Evolutionary conservation across 2,329 filamentous ascomycete genomes (phyloP), one percentile per base, ranked within the genome.

Genomic region (Ilyonectria sp.): DNA sequence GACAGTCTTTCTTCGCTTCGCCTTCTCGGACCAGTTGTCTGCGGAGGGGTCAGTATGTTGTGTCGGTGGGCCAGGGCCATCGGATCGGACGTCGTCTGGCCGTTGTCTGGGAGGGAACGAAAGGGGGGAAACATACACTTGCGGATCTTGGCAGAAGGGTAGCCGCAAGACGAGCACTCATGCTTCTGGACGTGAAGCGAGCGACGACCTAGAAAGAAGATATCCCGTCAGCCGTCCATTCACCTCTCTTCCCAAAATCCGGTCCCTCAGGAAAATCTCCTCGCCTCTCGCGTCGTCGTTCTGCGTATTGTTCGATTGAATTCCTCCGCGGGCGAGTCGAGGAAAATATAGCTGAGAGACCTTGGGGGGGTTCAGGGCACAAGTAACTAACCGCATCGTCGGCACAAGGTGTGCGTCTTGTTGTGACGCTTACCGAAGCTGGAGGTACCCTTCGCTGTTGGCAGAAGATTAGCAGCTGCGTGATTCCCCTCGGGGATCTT

Each of bases 21-120:
- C 95, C 93, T 99, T 99, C 91, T 98, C 95, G 86, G 93, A 91
- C 96, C 96, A 99, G 93, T 99, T 98, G 92, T 92, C 95, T 98
- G 83, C 83, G 37, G 17, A 56, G 13, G 47, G 29, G 74, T 74
- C 58, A 74, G 72, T 69, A 69, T 69, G n/a, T 43, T 60, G n/a
- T 52, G 40, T 35, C 26, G 55, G 40, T 21, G 55, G 44, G 35
- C 43, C 58, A 60, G 55, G 43, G 31, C 49, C 46, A 43, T 63
- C 21, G 52, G 54, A n/a, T 70, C 60, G 67, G 54, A 43, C 43
- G 53, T 67, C 61, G 59, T 63, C 57, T 58, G 29, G 58, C 64
- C 70, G 55, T 67, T 59, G 59, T 63, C 57, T 58, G 29, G 58
- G 63, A 69, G 55, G n/a, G 49, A 29, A 9, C 31, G 31, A 9